Evolutionary conservation across 257 asterid species (phyloP), one percentile per base, ranked within the genome.

Genomic region (Solanum dulcamara): DNA sequence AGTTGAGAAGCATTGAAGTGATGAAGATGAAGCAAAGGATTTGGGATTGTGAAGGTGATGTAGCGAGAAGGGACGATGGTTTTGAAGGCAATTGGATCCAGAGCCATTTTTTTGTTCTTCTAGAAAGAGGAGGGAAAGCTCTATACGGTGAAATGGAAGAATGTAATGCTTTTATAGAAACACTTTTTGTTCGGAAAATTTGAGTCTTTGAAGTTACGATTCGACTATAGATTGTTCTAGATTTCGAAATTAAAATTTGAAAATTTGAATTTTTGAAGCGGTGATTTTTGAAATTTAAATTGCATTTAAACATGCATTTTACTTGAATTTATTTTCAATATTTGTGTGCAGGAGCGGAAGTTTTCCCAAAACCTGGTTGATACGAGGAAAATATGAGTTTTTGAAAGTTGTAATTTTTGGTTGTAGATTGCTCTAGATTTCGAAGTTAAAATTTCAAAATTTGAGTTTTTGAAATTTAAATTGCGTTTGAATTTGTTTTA

Each of bases 31-130:
- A 87, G 81, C 7, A 87, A 35, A 2, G 91, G 88, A 81, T 87
- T 72, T 51, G 96, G 96, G 81, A 94, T 67, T 42, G 95, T 89
- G 92, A 91, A 96, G 90, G 92, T 89, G 85, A 90, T 87, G 93
- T 90, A 91, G 88, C 97, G 98, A 85, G 92, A 90, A 46, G 99
- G 95, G 70, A 81, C 87, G 62, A 92, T n/a, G 86, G 92, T 85
- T 89, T 88, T 90, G 85, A 93, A 95, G 53, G 88, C 89, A 59
- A 92, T 84, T 64, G 92, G 90, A 37, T 91, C 86, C 42, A 92
- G 83, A 18, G 96, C 79, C 96, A 92, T 92, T 70, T 62, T 28
- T 10, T 62, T 62, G 15, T 57, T 57, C 30, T 57, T 57, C 64
- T 15, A 17, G 15, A 79, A 79, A 48, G n/a, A 28, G 82, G 40